These are phyloP conservation scores for Sarocladiaceae sp. DNA, from an alignment of 2,329 filamentous ascomycete species.

Conservation along the genomic window DNA sequence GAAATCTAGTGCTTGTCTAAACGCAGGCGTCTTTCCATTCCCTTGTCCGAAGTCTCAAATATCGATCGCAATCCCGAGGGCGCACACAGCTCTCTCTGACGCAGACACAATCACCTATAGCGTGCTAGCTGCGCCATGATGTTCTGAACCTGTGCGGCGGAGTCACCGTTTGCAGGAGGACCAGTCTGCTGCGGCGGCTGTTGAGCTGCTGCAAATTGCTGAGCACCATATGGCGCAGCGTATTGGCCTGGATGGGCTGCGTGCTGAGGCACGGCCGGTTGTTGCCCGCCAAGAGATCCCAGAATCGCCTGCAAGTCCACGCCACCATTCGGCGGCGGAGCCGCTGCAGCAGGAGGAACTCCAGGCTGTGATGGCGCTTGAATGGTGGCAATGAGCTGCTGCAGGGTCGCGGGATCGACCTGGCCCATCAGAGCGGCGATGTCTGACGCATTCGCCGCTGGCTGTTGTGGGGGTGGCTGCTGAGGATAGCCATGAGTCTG, in stretches of 20 bases:
- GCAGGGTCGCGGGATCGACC: slow-evolving; percentile 66
- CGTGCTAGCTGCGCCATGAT: slow-evolving; percentile 64
- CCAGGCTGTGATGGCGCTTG: slow-evolving; percentile 21
- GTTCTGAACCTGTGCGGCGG: slow-evolving; percentile 59
- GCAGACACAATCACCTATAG: not conserved
- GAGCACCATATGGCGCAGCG: slow-evolving; percentile 25
- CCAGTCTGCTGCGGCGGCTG: slow-evolving; percentile 17
- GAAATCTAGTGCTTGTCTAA: too few relatives aligned
- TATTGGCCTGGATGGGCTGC: slow-evolving; percentile 21
- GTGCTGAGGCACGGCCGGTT: slow-evolving; percentile 18
- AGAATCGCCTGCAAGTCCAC: slow-evolving; percentile 45
- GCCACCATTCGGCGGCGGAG: slow-evolving; percentile 18
- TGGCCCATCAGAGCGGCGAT: slow-evolving; percentile 62
- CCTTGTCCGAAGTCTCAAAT: too few relatives aligned
- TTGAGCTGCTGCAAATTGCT: slow-evolving; percentile 20
- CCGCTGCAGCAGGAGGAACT: slow-evolving; percentile 15
- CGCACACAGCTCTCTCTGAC: too few relatives aligned
- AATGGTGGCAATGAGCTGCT: slow-evolving; percentile 63
- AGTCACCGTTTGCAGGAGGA: slow-evolving; percentile 23
- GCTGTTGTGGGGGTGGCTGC: slow-evolving; percentile 27
- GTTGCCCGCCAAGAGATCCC: slow-evolving; percentile 29
- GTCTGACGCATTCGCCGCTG: slow-evolving; percentile 38
- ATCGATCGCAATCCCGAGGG: not conserved
- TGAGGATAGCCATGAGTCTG: slow-evolving; percentile 26
- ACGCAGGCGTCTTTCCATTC: too few relatives aligned